Base-by-base conservation (phyloP, 2,329 filamentous ascomycete species). In the Didymosphaeria variabile region DNA sequence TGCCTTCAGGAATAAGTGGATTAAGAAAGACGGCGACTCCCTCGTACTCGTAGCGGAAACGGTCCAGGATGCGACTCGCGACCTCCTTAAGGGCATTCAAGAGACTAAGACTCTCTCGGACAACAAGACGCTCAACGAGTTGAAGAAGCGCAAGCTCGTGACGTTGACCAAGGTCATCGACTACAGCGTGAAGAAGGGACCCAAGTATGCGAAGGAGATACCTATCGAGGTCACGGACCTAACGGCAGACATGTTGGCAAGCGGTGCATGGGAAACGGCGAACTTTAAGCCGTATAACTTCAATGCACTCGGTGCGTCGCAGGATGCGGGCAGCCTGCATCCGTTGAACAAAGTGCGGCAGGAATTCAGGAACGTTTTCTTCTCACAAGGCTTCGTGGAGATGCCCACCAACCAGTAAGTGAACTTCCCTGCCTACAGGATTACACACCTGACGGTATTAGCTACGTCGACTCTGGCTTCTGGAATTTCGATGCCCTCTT, bases 401-500 rank as follows among this genome's bases (percentile, higher is more conserved):
- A 98, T 99, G 95, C 92, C 94, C 15, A 97, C 94, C 53, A 91
- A 91, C 81, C 88, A 92, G 82, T 85, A 72, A 63, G 79, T 64
- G 3, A 44, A 15, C 26, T 32, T 7, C 29, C 23, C 36, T 13
- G 58, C 13, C 34, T 5, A n/a, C 8, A 46, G 12, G 2, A 46
- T 19, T 13, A 49, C 19, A 57, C 56, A 67, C 13, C 72, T 59
- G 49, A 55, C n/a, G 7, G 56, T 21, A 31, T 26, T 52, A 85
- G 84, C 78, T 97, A 90, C 77, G 94, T 98, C 65, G 95, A 99
- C 82, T 94, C 94, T 13, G 94, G 94, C 50, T 97, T 98, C 89
- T 99, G 95, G 93, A 98, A 98, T 81, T 98, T 98, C 79, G 94
- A 98, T 76, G 89, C 94, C 26, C 92, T 99, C 65, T 97, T 94